Conservation (phyloP, 306 rosid genomes). For the Delonix regia region DNA sequence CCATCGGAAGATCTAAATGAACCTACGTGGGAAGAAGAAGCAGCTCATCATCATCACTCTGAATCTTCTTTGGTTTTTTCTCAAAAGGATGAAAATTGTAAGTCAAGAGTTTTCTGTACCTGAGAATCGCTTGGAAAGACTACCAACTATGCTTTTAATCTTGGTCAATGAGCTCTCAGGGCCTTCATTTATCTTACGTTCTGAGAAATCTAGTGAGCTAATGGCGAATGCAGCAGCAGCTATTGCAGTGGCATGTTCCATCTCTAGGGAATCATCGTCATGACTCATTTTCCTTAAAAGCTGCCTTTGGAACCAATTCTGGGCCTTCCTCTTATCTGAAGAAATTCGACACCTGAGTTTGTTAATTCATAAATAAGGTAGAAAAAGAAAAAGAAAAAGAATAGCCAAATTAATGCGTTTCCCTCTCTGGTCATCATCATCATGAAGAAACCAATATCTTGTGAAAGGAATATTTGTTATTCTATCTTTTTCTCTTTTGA, state of each 20-base stretch:
- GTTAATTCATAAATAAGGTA: conserved; percentile 3
- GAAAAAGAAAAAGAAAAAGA: conserved; percentile 2
- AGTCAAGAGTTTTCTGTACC: conserved; percentile 41
- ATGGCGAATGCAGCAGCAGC: conserved; percentile 82
- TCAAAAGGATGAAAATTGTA: not conserved
- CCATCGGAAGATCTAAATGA: conserved; percentile 40
- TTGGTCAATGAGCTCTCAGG: conserved; percentile 31
- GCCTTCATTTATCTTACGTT: conserved; percentile 1
- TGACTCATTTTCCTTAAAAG: conserved; percentile 56
- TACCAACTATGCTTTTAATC: conserved; percentile 50
- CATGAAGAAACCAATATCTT: conserved; percentile 12
- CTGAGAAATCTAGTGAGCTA: conserved; percentile 45
- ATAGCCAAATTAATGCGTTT: not conserved
- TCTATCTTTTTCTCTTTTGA: not conserved
- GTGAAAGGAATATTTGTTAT: conserved; percentile 16
- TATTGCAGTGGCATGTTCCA: conserved; percentile 63
- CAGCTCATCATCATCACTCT: conserved; percentile 1
- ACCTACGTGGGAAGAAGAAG: conserved; percentile 40
- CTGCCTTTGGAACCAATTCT: conserved; percentile 64
- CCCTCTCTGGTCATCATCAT: conserved; percentile 1
- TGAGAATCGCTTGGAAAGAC: conserved; percentile 45
- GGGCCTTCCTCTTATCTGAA: conserved; percentile 60
- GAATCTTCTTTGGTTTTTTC: not conserved
- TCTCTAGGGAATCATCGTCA: conserved; percentile 54
- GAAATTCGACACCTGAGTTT: conserved; percentile 19